These are phyloP conservation scores for Cardamine chenopodiifolia DNA, from an alignment of 345 rosid genomes.

Conservation along the genomic window DNA sequence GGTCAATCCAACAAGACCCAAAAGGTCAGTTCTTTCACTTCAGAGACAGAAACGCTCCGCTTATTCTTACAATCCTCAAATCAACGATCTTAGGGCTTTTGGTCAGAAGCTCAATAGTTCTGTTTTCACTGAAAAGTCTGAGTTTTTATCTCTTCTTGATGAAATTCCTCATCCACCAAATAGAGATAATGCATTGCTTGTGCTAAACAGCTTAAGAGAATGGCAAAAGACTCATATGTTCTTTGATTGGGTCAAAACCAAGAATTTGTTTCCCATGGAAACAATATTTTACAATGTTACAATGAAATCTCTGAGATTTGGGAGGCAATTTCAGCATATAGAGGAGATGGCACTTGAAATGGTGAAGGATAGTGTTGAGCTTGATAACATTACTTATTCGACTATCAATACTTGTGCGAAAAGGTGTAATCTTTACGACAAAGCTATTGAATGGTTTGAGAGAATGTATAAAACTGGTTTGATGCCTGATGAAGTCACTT, in stretches of 20 bases:
- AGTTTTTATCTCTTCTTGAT: slow-evolving; percentile 50
- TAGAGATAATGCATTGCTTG: slow-evolving; percentile 67
- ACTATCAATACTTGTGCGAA: slow-evolving; percentile 91
- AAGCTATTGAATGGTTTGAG: slow-evolving; percentile 94
- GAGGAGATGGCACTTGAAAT: slow-evolving; percentile 85
- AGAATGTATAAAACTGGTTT: slow-evolving; percentile 86
- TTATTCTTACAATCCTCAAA: slow-evolving; percentile 63
- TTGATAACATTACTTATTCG: slow-evolving; percentile 92
- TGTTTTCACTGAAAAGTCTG: slow-evolving; percentile 50
- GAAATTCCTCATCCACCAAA: slow-evolving; percentile 61
- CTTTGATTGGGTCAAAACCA: slow-evolving; percentile 72
- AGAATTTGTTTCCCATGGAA: slow-evolving; percentile 75
- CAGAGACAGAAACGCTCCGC: slow-evolving; percentile 73
- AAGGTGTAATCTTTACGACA: slow-evolving; percentile 65
- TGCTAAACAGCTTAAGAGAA: slow-evolving; percentile 65
- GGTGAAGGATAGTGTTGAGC: slow-evolving; percentile 70
- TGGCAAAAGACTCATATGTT: slow-evolving; percentile 75
- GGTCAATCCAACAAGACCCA: slow-evolving; percentile 85
- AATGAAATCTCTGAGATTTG: slow-evolving; percentile 85
- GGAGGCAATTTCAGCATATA: slow-evolving; percentile 78
- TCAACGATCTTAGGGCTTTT: slow-evolving; percentile 63
- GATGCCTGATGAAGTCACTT: slow-evolving; percentile 97
- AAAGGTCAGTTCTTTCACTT: slow-evolving; percentile 80
- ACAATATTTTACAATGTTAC: slow-evolving; percentile 78
- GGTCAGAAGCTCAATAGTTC: slow-evolving; percentile 72